phyloP scores from a whole-genome alignment of 306 rosid genomes.

The Nissolia schottii region DNA sequence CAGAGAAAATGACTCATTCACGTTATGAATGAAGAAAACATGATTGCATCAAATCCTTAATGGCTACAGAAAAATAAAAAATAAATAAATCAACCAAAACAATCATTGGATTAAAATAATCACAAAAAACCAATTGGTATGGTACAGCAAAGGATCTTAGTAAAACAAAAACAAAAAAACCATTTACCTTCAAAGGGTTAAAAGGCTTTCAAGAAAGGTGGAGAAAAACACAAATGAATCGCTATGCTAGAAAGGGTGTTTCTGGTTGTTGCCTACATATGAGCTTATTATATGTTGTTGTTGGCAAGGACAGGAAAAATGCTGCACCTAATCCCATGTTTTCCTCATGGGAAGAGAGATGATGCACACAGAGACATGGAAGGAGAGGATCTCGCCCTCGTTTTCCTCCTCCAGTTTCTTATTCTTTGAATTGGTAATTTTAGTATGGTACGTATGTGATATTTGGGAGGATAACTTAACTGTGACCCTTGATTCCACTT shows the following conservation, averaged over 20 bases:
- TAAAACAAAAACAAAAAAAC: background rate
- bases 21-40: constrained; percentile 20
- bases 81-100: background rate
- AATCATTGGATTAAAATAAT: constrained; percentile 25
- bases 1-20: background rate
- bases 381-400: background rate
- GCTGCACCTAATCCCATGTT: constrained; percentile 29
- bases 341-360: background rate
- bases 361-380: constrained; percentile 22
- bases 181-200: constrained; percentile 26
- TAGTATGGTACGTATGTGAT: constrained; percentile 11
- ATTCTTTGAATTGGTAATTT: background rate
- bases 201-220: constrained; percentile 34
- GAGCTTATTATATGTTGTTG: background rate
- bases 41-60: constrained; percentile 25
- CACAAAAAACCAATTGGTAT: background rate
- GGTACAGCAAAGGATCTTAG: background rate
- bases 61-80: background rate
- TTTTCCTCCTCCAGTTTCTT: too few species aligned
- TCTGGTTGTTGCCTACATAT: constrained; percentile 4
- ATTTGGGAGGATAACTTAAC: constrained; percentile 16
- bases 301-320: background rate
- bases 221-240: constrained; percentile 18
- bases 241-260: constrained; percentile 18
- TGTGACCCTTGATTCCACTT: constrained; percentile 14